Evolutionary conservation across 78 protist species (phyloP).

Genomic region (Planoprotostelium fungivorum): DNA sequence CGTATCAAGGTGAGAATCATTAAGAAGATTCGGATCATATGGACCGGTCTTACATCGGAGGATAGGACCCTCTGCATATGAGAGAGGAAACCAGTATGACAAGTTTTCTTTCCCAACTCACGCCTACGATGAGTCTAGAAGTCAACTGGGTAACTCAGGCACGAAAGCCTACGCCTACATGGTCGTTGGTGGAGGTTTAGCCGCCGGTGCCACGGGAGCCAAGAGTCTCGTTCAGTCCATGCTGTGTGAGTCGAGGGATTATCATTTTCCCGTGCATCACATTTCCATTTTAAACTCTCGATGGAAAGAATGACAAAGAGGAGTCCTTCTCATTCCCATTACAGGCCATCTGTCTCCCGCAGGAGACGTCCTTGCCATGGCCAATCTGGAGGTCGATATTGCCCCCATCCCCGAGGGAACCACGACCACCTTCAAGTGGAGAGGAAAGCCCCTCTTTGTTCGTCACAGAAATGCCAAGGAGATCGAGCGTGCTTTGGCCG

Average conservation of each 20-base stretch:
- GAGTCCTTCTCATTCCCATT: constrained; percentile 23
- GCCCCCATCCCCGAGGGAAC: constrained; percentile 46
- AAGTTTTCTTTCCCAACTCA: neutral
- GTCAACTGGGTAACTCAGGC: neutral
- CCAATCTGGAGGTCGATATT: constrained; percentile 76
- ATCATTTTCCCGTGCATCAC: too few species aligned
- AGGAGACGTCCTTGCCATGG: constrained; percentile 71
- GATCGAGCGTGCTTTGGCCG: constrained; percentile 31
- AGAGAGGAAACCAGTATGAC: neutral
- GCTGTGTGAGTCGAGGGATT: constrained; percentile 28
- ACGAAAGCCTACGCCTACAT: constrained; percentile 21
- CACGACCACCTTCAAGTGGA: constrained; percentile 73
- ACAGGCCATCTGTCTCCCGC: constrained; percentile 37
- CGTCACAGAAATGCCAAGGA: constrained; percentile 67
- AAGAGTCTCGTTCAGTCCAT: constrained; percentile 43
- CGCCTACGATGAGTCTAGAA: neutral
- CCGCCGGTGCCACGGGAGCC: constrained; percentile 53
- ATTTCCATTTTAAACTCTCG: neutral
- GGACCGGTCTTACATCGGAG: too few species aligned
- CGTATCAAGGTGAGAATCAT: too few species aligned
- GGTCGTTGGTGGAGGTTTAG: constrained; percentile 52
- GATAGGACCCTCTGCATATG: too few species aligned
- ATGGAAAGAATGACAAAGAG: neutral
- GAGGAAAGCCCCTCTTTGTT: constrained; percentile 87
- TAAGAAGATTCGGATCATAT: too few species aligned